These are phyloP conservation scores for Bromus sterilis DNA, from an alignment of 176 grass and related monocot genomes.

Conservation along the genomic window DNA sequence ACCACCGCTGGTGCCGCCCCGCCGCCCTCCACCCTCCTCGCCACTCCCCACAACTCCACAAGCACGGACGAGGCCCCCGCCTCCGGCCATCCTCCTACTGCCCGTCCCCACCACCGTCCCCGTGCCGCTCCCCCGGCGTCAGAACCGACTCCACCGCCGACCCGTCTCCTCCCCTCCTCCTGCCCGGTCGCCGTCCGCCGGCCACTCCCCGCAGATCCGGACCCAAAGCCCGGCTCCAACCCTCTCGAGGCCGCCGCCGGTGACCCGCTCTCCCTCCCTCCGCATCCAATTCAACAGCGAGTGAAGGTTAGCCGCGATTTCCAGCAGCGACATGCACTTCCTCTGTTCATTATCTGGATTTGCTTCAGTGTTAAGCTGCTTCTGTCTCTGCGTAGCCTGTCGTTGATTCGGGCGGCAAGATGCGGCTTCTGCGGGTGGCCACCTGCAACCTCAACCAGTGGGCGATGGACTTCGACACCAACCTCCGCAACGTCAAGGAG, in stretches of 20 bases:
- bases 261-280: too few relatives aligned
- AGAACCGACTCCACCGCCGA: not conserved
- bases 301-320: not conserved
- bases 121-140: not conserved
- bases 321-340: not conserved
- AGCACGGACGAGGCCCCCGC: too few relatives aligned
- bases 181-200: not conserved
- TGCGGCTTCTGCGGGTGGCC: conserved; percentile 82
- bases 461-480: conserved; percentile 98
- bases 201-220: not conserved
- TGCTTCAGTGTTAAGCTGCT: not conserved
- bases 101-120: too few relatives aligned
- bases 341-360: not conserved
- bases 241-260: too few relatives aligned
- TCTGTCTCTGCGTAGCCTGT: not conserved
- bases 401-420: conserved; percentile 23
- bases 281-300: not conserved
- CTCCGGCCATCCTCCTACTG: too few relatives aligned
- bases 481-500: conserved; percentile 86
- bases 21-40: not conserved
- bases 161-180: too few relatives aligned
- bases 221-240: too few relatives aligned
- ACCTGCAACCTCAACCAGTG: conserved; percentile 98
- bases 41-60: not conserved
- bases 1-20: too few relatives aligned